phyloP scores from a whole-genome alignment of 2,329 filamentous ascomycete species.

The Cryphonectria radicalis region DNA sequence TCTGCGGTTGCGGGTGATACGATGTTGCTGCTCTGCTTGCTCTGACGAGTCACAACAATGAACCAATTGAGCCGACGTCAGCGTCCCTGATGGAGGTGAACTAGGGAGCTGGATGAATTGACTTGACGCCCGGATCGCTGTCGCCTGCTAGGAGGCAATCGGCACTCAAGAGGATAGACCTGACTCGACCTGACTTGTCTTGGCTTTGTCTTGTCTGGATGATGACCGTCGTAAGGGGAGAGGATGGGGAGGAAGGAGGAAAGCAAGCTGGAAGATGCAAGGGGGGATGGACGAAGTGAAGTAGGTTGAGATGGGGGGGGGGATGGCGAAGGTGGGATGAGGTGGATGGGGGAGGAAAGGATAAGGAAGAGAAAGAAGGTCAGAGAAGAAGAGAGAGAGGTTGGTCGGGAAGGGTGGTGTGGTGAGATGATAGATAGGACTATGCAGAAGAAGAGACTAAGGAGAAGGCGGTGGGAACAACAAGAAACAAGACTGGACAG shows the following conservation, averaged over 20 bases:
- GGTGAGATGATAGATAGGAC: constrained; percentile 22
- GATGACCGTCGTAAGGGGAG: constrained; percentile 22
- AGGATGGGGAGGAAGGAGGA: constrained; percentile 31
- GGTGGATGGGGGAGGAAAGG: constrained; percentile 24
- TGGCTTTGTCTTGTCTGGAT: background rate
- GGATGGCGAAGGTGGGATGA: constrained; percentile 23
- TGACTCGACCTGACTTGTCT: constrained; percentile 20
- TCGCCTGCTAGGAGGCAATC: constrained; percentile 15
- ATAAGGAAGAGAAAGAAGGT: constrained; percentile 31
- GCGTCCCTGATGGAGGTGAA: constrained; percentile 19
- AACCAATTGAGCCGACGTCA: constrained; percentile 23
- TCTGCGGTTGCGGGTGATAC: constrained; percentile 8
- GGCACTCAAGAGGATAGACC: constrained; percentile 19
- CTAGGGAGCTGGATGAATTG: constrained; percentile 2
- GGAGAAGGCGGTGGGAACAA: constrained; percentile 11
- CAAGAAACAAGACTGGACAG: constrained; percentile 10
- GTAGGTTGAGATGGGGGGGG: constrained; percentile 20
- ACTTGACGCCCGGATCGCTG: constrained; percentile 19
- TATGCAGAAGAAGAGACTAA: background rate
- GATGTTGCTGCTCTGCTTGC: constrained; percentile 15
- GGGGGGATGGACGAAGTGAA: constrained; percentile 25
- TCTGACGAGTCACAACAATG: constrained; percentile 22
- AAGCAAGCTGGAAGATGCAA: constrained; percentile 4
- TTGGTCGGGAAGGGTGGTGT: constrained; percentile 23
- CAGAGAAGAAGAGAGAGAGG: constrained; percentile 28